A percentile compares a stretch with the other conserved stretches of the same genome.
Conservation (phyloP, 768 basidiomycete species). For the Postia placenta region DNA sequence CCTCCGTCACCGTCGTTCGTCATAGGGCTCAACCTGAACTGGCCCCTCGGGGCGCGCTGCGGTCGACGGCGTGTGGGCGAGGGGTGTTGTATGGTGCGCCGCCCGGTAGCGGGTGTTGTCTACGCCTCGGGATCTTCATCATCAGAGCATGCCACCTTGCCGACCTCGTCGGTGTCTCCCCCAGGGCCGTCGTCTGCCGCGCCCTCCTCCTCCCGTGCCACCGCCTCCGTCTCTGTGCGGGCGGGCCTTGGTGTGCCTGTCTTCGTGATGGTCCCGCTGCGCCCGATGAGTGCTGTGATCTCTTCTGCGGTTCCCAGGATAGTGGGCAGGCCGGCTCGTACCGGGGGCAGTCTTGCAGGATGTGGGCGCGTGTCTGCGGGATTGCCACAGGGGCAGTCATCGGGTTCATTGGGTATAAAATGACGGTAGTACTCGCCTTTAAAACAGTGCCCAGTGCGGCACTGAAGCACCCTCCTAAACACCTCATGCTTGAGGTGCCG, state of each 20-base stretch:
- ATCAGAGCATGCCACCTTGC: no score
- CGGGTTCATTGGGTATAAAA: not conserved
- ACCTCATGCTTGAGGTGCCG: not conserved
- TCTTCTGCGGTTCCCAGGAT: conserved; percentile 1
- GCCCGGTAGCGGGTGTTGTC: no score
- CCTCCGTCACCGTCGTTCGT: no score
- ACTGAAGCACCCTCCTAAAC: not conserved
- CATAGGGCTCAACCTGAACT: no score
- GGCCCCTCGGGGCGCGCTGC: no score
- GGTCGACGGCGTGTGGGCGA: no score
- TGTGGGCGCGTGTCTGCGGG: not conserved
- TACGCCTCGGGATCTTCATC: no score
- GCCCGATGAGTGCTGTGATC: not conserved
- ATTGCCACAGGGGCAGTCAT: conserved; percentile 2
- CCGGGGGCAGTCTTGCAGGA: not conserved
- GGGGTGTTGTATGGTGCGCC: no score
- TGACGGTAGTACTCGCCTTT: conserved; percentile 2
- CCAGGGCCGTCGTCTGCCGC: not conserved
- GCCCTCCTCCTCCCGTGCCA: not conserved
- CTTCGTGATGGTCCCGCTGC: conserved; percentile 1
- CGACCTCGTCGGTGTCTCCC: no score
- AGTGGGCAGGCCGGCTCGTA: not conserved
- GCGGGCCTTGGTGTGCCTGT: not conserved
- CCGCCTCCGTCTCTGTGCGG: not conserved
- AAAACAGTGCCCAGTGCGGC: conserved; percentile 3